These are phyloP conservation scores for Torulaspora pretoriensis DNA, from an alignment of 1,139 yeast species.

Conservation along the genomic window DNA sequence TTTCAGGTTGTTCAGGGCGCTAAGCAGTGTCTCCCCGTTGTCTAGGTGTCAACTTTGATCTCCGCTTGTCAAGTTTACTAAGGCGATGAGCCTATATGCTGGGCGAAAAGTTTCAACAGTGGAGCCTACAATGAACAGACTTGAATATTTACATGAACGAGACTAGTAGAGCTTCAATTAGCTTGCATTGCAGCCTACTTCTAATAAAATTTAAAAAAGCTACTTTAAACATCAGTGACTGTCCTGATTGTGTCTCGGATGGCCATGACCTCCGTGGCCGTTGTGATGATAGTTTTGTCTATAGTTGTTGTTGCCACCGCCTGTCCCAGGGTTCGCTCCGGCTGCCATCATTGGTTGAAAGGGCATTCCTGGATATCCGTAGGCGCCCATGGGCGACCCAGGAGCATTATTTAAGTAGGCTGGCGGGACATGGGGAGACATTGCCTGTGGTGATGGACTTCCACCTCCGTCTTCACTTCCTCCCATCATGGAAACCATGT, in stretches of 20 bases:
- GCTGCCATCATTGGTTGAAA: conserved; percentile 28
- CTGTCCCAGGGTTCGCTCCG: conserved; percentile 14
- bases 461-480: conserved; percentile 21
- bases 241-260: conserved; percentile 14
- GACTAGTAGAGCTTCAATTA: neutral
- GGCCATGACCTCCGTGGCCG: conserved; percentile 20
- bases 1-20: neutral
- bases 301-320: conserved; percentile 19
- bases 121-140: neutral
- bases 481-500: conserved; percentile 32
- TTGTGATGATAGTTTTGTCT: conserved; percentile 19
- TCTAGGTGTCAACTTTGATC: neutral
- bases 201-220: neutral
- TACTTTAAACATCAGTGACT: conserved; percentile 10
- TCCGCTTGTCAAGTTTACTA: neutral
- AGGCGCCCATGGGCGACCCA: conserved; percentile 27
- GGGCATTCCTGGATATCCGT: conserved; percentile 29
- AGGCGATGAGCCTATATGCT: conserved; percentile 2
- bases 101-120: no score
- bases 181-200: neutral
- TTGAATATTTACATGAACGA: neutral
- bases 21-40: neutral
- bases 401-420: conserved; percentile 27
- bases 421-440: conserved; percentile 31
- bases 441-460: conserved; percentile 28